Evolutionary conservation across 2,329 filamentous ascomycete genomes (phyloP).

Genomic region (Fusarium sp.): DNA sequence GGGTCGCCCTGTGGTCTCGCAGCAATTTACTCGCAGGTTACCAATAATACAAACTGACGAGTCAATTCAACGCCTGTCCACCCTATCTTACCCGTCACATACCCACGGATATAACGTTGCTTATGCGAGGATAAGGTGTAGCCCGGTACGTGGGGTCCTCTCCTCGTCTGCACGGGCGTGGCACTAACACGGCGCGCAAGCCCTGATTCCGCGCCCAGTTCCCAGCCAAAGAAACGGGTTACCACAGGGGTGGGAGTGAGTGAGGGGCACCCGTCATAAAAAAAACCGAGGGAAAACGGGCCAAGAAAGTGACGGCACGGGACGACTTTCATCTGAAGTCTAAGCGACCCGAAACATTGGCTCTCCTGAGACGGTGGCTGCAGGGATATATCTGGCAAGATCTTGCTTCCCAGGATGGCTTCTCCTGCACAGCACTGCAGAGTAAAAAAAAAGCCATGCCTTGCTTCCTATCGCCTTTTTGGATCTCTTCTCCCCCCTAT

Average conservation of each 20-base stretch:
- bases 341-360: constrained; percentile 8
- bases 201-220: not conserved
- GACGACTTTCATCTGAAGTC: constrained; percentile 18
- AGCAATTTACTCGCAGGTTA: not conserved
- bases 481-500: not conserved
- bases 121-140: not conserved
- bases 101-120: not conserved
- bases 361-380: not conserved
- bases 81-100: not conserved
- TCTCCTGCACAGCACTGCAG: not conserved
- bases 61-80: not conserved
- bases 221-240: not conserved
- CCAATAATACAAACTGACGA: not conserved
- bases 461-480: not conserved
- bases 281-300: not conserved
- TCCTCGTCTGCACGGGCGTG: constrained; percentile 2
- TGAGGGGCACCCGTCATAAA: not conserved
- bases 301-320: not conserved
- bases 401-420: constrained; percentile 6
- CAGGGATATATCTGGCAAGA: constrained; percentile 19
- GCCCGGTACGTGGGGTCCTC: not conserved
- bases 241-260: not conserved
- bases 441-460: not conserved
- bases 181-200: constrained; percentile 5
- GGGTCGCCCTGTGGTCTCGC: not conserved